Evolutionary conservation across 768 basidiomycete genomes (phyloP).

Genomic region (Trametes gibbosa): DNA sequence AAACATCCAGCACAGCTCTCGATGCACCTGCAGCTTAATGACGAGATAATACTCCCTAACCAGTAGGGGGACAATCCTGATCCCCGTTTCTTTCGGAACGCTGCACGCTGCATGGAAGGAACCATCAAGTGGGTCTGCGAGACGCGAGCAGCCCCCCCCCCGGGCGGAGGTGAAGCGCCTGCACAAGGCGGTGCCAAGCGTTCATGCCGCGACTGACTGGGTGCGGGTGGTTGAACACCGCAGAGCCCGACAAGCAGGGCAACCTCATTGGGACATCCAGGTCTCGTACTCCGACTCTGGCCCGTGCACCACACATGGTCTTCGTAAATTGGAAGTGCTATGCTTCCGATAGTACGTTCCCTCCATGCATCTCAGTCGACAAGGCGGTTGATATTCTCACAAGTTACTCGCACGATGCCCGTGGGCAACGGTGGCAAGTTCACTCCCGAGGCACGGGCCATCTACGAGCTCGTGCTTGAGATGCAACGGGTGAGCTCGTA

Average conservation of each 20-base stretch:
- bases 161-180: too few relatives aligned
- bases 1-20: too few relatives aligned
- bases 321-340: constrained; percentile 77
- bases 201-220: too few relatives aligned
- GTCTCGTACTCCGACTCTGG: constrained; percentile 74
- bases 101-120: too few relatives aligned
- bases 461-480: constrained; percentile 83
- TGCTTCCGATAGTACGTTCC: constrained; percentile 54
- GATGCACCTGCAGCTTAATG: too few relatives aligned
- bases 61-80: too few relatives aligned
- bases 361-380: constrained; percentile 5
- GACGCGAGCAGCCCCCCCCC: too few relatives aligned
- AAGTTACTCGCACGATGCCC: constrained; percentile 74
- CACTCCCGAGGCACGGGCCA: constrained; percentile 72
- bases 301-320: constrained; percentile 82
- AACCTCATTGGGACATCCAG: constrained; percentile 42
- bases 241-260: constrained; percentile 49
- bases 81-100: too few relatives aligned
- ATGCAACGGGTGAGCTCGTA: constrained; percentile 81
- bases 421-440: constrained; percentile 95
- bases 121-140: too few relatives aligned
- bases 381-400: neutral
- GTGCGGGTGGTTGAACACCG: too few relatives aligned
- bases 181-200: too few relatives aligned
- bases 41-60: too few relatives aligned